Evolutionary conservation across 331 rosid species (phyloP).

Genomic region (Arachis monticola): DNA sequence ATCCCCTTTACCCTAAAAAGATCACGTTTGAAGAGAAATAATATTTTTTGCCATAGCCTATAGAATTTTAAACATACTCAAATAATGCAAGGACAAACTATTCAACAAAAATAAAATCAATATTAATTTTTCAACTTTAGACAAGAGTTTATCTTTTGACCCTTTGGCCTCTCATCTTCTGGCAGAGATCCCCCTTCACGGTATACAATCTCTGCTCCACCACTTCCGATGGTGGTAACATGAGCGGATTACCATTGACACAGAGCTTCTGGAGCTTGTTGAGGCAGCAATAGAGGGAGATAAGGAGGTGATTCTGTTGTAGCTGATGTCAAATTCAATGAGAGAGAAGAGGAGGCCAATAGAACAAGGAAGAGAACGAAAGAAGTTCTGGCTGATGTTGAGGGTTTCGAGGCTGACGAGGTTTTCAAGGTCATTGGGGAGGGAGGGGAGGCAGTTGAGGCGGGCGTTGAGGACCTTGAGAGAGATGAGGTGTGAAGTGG

Average conservation of each 20-base stretch:
- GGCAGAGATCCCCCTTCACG: slow-evolving; percentile 67
- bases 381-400: slow-evolving; percentile 85
- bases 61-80: too few relatives aligned
- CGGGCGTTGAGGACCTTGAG: slow-evolving; percentile 70
- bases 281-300: slow-evolving; percentile 86
- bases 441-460: slow-evolving; percentile 75
- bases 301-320: slow-evolving; percentile 62
- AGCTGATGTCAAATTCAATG: slow-evolving; percentile 77
- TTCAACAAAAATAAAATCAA: too few relatives aligned
- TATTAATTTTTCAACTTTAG: too few relatives aligned
- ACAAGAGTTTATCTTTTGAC: too few relatives aligned
- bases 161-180: slow-evolving; percentile 37
- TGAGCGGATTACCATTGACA: slow-evolving; percentile 82
- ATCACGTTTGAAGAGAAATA: too few relatives aligned
- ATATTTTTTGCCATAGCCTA: too few relatives aligned
- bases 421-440: slow-evolving; percentile 82
- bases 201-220: slow-evolving; percentile 64
- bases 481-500: slow-evolving; percentile 63
- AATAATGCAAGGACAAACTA: too few relatives aligned
- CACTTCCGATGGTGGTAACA: slow-evolving; percentile 65
- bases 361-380: slow-evolving; percentile 69
- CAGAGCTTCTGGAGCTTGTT: slow-evolving; percentile 64
- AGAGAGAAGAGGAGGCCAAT: slow-evolving; percentile 82
- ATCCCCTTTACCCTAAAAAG: too few relatives aligned
- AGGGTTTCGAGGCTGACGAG: slow-evolving; percentile 77